Evolutionary conservation across 2,329 filamentous ascomycete genomes (phyloP).

Genomic region (Sarocladium brachiariae): DNA sequence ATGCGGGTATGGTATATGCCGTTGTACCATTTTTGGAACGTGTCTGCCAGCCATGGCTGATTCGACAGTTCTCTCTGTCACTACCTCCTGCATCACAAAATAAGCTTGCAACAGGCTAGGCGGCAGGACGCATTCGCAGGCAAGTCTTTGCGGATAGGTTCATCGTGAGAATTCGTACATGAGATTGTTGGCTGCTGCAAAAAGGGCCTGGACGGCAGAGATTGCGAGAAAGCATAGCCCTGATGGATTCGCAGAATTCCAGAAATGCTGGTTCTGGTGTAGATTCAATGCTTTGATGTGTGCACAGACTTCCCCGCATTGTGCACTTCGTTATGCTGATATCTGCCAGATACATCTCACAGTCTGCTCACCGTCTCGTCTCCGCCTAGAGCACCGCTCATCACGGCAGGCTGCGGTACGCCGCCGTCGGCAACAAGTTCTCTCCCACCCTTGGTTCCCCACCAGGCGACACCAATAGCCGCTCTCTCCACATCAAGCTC

Average conservation of each 20-base stretch:
- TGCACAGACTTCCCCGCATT: no score
- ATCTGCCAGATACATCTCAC: constrained; percentile 16
- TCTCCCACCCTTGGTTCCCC: constrained; percentile 57
- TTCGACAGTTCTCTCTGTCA: background rate
- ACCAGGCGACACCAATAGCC: constrained; percentile 76
- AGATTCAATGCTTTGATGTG: no score
- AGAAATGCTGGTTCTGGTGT: no score
- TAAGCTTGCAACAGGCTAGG: no score
- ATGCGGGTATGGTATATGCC: background rate
- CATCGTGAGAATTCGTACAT: no score
- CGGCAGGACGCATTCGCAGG: no score
- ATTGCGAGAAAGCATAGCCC: no score
- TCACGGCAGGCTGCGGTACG: constrained; percentile 28
- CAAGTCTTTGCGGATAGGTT: no score
- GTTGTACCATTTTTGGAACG: background rate
- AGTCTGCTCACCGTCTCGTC: constrained; percentile 28
- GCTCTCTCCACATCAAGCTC: constrained; percentile 87
- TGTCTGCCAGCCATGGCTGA: background rate
- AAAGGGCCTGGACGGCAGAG: no score
- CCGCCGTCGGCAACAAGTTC: constrained; percentile 36
- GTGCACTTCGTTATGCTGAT: background rate
- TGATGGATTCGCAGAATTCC: no score
- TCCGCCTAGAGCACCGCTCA: constrained; percentile 46
- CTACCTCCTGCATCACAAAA: background rate
- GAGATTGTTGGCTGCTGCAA: no score